Evolutionary conservation across 2,329 filamentous ascomycete genomes (phyloP), one percentile per base, ranked within the genome.

Genomic region (Verticillium longisporum): DNA sequence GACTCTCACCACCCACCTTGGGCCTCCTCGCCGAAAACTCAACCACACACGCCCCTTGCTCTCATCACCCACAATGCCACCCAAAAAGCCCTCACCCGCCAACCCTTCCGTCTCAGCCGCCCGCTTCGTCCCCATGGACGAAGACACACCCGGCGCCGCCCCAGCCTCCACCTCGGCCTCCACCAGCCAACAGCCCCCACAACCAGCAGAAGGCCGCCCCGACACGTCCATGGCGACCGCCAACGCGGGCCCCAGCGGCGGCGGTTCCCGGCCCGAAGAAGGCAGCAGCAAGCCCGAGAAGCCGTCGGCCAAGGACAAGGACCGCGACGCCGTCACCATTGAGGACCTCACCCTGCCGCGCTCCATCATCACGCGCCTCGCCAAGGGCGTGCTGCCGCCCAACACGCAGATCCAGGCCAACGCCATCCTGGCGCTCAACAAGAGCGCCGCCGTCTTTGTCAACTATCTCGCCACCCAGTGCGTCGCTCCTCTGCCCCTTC

Each of bases 401-500:
- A 92, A 92, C 71, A 93, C 90, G 5, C 89, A 92, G 74, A 90
- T 94, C 57, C 90, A 94, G 72, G 90, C 88, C 69, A 92, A 92
- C 76, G 91, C 91, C 53, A 84, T 93, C 60, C 76, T 91, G 58
- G 91, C 90, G 10, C 83, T 95, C 77, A 89, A 85, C 66, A 93
- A 93, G 76, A 90, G 89, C 73, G 88, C 91, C 7, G 93, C 89
- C 1, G 87, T 95, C 0, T 95, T 95, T 70, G 88, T 95, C 67
- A 94, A 86, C 75, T 91, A 93, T 72, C 78, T 95, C 36, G 88
- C 89, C 55, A 83, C 85, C 63, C 84, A 87, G 90, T 94, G 82
- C 60, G 88, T 80, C 26, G 26, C 37, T 15, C 32, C 13, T n/a
- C 3, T 34, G 34, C 10, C 32, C 53, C 32, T 9, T 1, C 9